A percentile compares a stretch with the other conserved stretches of the same genome.
Evolutionary conservation across 2,329 filamentous ascomycete genomes (phyloP).

Genomic region (Pyricularia grisea): DNA sequence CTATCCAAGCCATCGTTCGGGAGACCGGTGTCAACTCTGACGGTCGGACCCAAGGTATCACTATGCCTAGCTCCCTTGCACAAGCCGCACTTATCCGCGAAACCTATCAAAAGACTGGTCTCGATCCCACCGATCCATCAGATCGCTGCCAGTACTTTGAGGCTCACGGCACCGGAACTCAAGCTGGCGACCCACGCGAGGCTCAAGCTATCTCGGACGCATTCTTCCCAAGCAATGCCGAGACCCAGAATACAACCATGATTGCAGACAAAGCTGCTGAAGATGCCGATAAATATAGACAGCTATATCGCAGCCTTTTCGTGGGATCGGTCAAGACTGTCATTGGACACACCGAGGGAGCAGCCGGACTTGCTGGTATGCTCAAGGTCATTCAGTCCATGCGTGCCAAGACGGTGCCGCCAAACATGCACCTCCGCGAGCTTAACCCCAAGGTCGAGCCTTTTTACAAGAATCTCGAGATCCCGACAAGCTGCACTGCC

Average conservation of each 20-base stretch:
- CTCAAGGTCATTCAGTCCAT: conserved; percentile 33
- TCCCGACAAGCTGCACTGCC: conserved; percentile 20
- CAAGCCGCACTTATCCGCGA: conserved; percentile 33
- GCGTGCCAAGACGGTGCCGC: conserved; percentile 26
- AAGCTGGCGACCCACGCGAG: conserved; percentile 24
- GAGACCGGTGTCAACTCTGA: conserved; percentile 39
- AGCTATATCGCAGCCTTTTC: conserved; percentile 15
- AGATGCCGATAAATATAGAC: background rate
- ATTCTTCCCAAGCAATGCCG: conserved; percentile 20
- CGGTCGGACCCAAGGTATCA: conserved; percentile 42
- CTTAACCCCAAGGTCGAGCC: conserved; percentile 30
- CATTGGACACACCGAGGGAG: conserved; percentile 39
- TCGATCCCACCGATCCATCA: conserved; percentile 20
- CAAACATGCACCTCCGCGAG: conserved; percentile 31
- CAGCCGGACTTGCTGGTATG: conserved; percentile 37
- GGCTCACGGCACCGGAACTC: conserved; percentile 30
- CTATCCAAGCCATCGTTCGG: conserved; percentile 35
- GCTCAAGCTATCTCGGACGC: conserved; percentile 31
- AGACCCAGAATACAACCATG: background rate
- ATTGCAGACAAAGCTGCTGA: too few relatives aligned
- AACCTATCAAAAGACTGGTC: conserved; percentile 32
- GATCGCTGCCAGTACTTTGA: conserved; percentile 37
- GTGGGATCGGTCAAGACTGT: conserved; percentile 35
- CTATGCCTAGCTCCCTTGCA: conserved; percentile 36
- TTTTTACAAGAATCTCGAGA: conserved; percentile 21